These are phyloP conservation scores for Ophiobolus disseminans DNA, from an alignment of 2,329 filamentous ascomycete genomes.

Conservation along the genomic window DNA sequence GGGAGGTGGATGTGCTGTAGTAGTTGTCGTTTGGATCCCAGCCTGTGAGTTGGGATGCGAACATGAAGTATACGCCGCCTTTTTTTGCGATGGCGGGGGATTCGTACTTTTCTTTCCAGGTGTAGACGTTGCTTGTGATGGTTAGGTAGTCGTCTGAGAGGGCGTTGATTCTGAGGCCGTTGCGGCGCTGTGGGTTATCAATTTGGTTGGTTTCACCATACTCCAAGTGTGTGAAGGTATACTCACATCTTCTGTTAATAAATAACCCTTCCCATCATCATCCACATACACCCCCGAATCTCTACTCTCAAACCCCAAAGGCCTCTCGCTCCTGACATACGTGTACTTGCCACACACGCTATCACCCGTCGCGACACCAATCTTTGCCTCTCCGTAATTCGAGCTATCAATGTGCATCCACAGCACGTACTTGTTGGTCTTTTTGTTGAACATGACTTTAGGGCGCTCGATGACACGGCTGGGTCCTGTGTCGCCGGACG, in stretches of 20 bases:
- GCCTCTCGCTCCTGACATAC: conserved; percentile 56
- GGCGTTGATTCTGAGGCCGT: conserved; percentile 65
- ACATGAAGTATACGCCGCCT: conserved; percentile 68
- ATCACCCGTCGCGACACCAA: conserved; percentile 67
- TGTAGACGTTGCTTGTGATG: conserved; percentile 57
- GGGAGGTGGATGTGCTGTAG: conserved; percentile 64
- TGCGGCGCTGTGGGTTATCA: conserved; percentile 54
- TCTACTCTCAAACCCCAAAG: conserved; percentile 60
- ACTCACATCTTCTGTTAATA: conserved; percentile 68
- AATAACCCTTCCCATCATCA: conserved; percentile 66
- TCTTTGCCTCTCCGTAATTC: conserved; percentile 68
- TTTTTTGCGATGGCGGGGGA: conserved; percentile 69
- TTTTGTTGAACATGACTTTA: conserved; percentile 72
- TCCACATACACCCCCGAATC: conserved; percentile 69
- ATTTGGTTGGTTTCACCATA: no score
- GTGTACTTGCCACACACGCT: conserved; percentile 68
- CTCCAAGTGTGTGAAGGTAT: not conserved
- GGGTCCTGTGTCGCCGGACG: conserved; percentile 65
- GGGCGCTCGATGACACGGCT: conserved; percentile 70
- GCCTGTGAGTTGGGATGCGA: conserved; percentile 59
- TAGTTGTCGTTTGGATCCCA: conserved; percentile 71
- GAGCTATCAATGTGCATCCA: conserved; percentile 72
- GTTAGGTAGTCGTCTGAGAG: conserved; percentile 65
- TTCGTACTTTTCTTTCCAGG: conserved; percentile 65
- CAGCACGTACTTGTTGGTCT: conserved; percentile 70